Percentiles rank a stretch among this genome's conserved stretches.
These are phyloP conservation scores for Aspergillus sp. DNA, from an alignment of 2,329 filamentous ascomycete species.

Conservation along the genomic window DNA sequence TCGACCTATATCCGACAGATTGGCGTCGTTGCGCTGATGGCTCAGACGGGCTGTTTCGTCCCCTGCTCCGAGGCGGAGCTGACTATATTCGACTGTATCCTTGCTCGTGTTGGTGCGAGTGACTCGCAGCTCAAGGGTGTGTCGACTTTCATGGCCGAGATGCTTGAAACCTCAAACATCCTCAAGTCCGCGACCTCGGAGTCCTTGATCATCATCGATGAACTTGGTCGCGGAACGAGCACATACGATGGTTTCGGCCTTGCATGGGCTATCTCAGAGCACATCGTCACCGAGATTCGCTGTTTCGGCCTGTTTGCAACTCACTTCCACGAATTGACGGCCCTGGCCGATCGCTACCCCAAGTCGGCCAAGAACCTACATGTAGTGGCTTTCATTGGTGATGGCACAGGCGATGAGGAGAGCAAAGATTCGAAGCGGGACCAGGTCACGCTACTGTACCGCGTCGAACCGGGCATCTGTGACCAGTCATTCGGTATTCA, in stretches of 20 bases:
- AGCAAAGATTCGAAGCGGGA: slow-evolving; percentile 59
- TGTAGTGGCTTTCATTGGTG: slow-evolving; percentile 87
- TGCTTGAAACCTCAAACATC: slow-evolving; percentile 98
- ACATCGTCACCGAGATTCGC: slow-evolving; percentile 92
- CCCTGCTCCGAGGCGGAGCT: slow-evolving; percentile 88
- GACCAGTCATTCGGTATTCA: slow-evolving; percentile 99
- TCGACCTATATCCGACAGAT: slow-evolving; percentile 98
- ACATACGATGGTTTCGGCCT: slow-evolving; percentile 98
- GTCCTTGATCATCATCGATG: slow-evolving; percentile 97
- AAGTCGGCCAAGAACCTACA: slow-evolving; percentile 86
- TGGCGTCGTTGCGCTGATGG: slow-evolving; percentile 95
- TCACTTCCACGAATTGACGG: slow-evolving; percentile 96
- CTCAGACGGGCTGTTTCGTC: slow-evolving; percentile 94
- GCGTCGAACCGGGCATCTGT: slow-evolving; percentile 91
- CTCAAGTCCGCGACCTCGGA: slow-evolving; percentile 94
- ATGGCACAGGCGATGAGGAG: slow-evolving; percentile 51
- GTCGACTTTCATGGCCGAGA: slow-evolving; percentile 99
- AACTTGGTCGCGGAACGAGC: slow-evolving; percentile 92
- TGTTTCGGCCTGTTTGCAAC: slow-evolving; percentile 96
- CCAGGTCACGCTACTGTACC: slow-evolving; percentile 94
- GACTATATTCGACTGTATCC: slow-evolving; percentile 94
- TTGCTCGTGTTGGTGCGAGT: slow-evolving; percentile 91
- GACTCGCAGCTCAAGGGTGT: slow-evolving; percentile 98
- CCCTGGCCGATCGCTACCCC: slow-evolving; percentile 79
- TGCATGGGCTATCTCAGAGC: slow-evolving; percentile 98